These are phyloP conservation scores for Diophrys sp. DNA, from an alignment of 73 alveolate species.

Conservation along the genomic window DNA sequence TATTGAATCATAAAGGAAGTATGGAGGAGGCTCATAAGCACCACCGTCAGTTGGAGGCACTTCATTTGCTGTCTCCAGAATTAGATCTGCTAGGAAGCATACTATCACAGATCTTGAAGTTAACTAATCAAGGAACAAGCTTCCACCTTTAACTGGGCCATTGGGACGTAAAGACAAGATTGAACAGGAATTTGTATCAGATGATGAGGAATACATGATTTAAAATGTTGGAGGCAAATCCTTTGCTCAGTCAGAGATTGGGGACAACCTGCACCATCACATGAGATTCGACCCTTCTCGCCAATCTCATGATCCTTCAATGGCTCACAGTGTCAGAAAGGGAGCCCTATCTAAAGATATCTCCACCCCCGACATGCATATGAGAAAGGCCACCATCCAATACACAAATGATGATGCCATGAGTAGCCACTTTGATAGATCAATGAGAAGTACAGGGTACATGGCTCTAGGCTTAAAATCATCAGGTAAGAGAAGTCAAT, in stretches of 20 bases:
- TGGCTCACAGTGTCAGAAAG: conserved; percentile 52
- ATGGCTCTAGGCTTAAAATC: conserved; percentile 7
- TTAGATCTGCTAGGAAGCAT: background rate
- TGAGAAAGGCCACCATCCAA: background rate
- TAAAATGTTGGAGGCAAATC: background rate
- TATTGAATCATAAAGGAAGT: no score
- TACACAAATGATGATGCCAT: conserved; percentile 21
- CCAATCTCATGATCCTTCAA: conserved; percentile 16
- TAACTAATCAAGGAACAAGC: background rate
- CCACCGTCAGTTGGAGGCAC: background rate
- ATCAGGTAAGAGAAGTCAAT: conserved; percentile 26
- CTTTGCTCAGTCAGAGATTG: background rate
- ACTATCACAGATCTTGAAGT: background rate
- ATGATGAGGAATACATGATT: background rate
- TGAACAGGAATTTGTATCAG: background rate
- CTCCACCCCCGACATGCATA: conserved; percentile 6
- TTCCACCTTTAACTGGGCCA: background rate
- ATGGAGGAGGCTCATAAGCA: background rate
- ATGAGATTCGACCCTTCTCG: conserved; percentile 4
- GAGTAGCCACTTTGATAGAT: conserved; percentile 37
- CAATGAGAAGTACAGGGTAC: background rate
- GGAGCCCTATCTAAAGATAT: conserved; percentile 22
- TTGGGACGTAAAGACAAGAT: background rate
- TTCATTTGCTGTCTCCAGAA: background rate
- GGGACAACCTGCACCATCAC: background rate